Evolutionary conservation across 2,329 filamentous ascomycete genomes (phyloP), one percentile per base, ranked within the genome.

Genomic region (Phyllosticta paracitricarpa): DNA sequence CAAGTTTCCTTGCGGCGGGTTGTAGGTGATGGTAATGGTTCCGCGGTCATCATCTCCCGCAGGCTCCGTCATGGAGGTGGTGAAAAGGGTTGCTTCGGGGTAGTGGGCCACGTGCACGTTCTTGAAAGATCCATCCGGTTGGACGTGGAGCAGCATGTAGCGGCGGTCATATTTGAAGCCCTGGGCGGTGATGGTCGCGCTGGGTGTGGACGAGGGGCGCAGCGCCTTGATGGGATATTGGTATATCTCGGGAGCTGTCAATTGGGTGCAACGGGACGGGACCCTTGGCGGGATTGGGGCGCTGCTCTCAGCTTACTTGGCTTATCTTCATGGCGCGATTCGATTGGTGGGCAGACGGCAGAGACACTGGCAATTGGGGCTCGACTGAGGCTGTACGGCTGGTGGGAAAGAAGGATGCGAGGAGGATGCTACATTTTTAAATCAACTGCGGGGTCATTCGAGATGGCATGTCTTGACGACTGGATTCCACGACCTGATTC

Each of bases 151-250:
- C 60, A 62, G 60, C 60, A 62, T 62, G 63, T 63, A 66, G 22
- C 66, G 70, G 63, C 78, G 69, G 64, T 80, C 78, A 63, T 78
- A 74, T 28, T 73, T 68, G 61, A 80, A 77, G 63, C 78, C 78
- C 69, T 77, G 67, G 61, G 71, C 72, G 8, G 77, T 78, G 19
- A 76, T 73, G 55, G 73, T 64, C 17, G 75, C 73, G 51, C 69
- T 68, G 2, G 71, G 67, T 26, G 77, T 67, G 22, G 74, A 71
- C 4, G 74, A 70, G 2, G 68, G 71, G 17, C 76, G 73, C 6
- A 79, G 69, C 14, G 76, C 76, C 65, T 80, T 80, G 69, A 80
- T 77, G 2, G 78, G 78, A 62, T 80, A 80, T 5, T 74, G 70
- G 62, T 77, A 77, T 14, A 80, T 73, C 72, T 78, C 35, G 33